A percentile compares a stretch with the other conserved stretches of the same genome.
Evolutionary conservation across 208 protist genomes (phyloP).

Genomic region (Leishmania lainsoni): DNA sequence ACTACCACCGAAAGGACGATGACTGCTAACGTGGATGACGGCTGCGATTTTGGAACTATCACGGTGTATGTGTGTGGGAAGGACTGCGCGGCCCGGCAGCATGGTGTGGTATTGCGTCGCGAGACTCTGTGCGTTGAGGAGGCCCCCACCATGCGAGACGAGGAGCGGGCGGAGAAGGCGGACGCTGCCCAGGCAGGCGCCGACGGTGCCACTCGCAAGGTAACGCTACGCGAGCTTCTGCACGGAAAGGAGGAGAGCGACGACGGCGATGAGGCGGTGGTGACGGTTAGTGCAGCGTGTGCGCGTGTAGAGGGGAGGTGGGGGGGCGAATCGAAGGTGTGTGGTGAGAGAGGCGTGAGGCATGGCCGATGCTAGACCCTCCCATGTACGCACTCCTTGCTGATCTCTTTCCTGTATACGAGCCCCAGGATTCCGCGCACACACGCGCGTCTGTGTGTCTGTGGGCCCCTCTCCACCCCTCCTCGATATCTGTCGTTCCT

Average conservation of each 20-base stretch:
- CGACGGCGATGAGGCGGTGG: conserved; percentile 5
- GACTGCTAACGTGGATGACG: conserved; percentile 40
- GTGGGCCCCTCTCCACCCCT: background rate
- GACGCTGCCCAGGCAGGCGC: conserved; percentile 14
- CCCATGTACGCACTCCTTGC: background rate
- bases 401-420: background rate
- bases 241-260: conserved; percentile 11
- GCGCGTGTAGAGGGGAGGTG: background rate
- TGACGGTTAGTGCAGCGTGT: background rate
- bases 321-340: background rate
- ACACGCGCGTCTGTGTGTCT: background rate
- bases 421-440: background rate
- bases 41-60: conserved; percentile 81
- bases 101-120: conserved; percentile 53
- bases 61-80: conserved; percentile 77
- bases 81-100: conserved; percentile 46
- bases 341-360: background rate
- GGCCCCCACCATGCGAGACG: conserved; percentile 38
- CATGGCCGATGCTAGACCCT: background rate
- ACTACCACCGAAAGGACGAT: background rate
- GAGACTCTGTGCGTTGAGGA: conserved; percentile 73
- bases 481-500: background rate
- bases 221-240: conserved; percentile 30
- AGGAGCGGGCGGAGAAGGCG: conserved; percentile 22
- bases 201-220: conserved; percentile 4